These are phyloP conservation scores for Coemansia sp. DNA, from an alignment of 192 early-diverging fungal species.

Conservation along the genomic window DNA sequence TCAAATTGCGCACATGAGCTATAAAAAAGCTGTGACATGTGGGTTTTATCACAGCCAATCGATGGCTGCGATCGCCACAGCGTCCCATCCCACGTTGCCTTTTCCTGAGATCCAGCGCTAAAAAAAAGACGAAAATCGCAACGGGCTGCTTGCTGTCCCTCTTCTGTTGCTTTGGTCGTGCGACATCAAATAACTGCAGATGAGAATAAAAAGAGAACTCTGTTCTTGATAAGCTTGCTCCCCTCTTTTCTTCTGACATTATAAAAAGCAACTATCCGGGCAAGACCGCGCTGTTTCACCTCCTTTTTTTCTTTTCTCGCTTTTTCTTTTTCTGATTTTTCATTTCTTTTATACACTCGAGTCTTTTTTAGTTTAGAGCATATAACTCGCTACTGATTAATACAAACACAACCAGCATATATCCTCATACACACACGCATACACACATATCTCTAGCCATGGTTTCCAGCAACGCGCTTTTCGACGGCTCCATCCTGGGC, in stretches of 20 bases:
- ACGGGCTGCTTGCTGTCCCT: not conserved
- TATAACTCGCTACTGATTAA: no score
- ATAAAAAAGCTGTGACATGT: not conserved
- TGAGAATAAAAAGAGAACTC: not conserved
- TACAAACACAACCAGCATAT: not conserved
- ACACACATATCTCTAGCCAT: conserved; percentile 7
- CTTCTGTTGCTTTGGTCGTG: not conserved
- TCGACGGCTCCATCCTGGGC: conserved; percentile 64
- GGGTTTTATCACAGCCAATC: not conserved
- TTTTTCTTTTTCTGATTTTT: not conserved
- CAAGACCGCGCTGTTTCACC: conserved; percentile 1
- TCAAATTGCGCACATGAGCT: not conserved
- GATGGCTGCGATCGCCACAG: not conserved
- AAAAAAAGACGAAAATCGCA: conserved; percentile 3
- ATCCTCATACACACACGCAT: not conserved
- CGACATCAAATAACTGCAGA: not conserved
- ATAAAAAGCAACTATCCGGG: not conserved
- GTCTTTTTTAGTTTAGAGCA: not conserved
- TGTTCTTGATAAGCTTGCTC: no score
- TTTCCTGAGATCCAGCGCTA: not conserved
- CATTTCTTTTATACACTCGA: not conserved
- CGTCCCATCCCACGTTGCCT: not conserved
- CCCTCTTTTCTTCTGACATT: not conserved
- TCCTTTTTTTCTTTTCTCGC: conserved; percentile 7
- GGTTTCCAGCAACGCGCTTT: conserved; percentile 47